These are phyloP conservation scores for Bretschneidera sinensis DNA, from an alignment of 345 rosid species.

Conservation along the genomic window DNA sequence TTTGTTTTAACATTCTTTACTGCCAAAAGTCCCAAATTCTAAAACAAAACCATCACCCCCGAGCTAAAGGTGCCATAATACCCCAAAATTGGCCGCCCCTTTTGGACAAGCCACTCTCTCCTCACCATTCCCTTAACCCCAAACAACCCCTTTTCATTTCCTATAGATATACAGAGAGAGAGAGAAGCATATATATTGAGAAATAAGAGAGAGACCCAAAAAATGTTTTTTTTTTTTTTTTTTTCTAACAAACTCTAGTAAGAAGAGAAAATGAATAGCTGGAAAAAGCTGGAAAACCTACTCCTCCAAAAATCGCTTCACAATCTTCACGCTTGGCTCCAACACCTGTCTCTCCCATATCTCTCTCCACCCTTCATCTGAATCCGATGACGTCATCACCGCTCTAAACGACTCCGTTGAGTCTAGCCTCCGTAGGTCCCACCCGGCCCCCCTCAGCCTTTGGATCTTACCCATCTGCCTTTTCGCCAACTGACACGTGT, in stretches of 20 bases:
- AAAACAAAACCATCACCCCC: no score
- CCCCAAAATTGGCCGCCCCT: slow-evolving; percentile 17
- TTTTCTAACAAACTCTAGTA: no score
- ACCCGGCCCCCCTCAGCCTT: slow-evolving; percentile 50
- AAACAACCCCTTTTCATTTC: neutral
- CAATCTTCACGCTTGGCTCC: slow-evolving; percentile 65
- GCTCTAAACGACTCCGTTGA: slow-evolving; percentile 56
- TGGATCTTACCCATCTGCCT: slow-evolving; percentile 67
- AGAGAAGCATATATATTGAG: no score
- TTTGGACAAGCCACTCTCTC: neutral
- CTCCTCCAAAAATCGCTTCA: slow-evolving; percentile 62
- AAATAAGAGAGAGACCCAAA: neutral
- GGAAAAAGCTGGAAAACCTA: slow-evolving; percentile 50
- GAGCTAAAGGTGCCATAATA: neutral
- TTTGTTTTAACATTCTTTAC: no score
- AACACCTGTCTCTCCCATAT: slow-evolving; percentile 64
- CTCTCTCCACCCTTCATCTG: slow-evolving; percentile 36
- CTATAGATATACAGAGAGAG: neutral
- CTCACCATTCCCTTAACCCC: neutral
- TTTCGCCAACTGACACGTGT: slow-evolving; percentile 75
- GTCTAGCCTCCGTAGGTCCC: slow-evolving; percentile 72
- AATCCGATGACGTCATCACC: slow-evolving; percentile 21
- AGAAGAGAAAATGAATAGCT: slow-evolving; percentile 18
- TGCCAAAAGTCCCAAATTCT: no score
- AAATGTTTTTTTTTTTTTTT: no score